Conservation (phyloP, 1,284 basidiomycete genomes). For the Ceratobasidium papillatum region DNA sequence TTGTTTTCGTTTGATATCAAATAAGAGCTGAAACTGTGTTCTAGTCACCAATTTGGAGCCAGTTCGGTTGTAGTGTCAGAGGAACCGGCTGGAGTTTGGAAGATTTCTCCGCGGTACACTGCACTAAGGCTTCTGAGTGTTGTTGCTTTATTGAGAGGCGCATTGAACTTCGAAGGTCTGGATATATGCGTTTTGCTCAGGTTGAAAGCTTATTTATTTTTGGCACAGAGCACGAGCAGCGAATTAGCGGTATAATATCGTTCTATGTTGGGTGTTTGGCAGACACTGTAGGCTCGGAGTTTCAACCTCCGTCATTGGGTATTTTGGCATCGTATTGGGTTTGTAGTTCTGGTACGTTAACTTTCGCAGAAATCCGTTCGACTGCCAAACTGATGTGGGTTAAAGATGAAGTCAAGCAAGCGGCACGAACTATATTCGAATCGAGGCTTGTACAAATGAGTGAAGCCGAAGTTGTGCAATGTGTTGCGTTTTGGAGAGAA, state of each 20-base stretch:
- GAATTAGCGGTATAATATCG: slow-evolving; percentile 73
- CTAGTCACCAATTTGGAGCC: slow-evolving; percentile 22
- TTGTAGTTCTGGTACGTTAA: slow-evolving; percentile 67
- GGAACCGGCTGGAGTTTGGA: slow-evolving; percentile 61
- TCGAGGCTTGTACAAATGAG: slow-evolving; percentile 71
- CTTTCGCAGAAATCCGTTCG: not conserved
- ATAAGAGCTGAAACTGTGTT: not conserved
- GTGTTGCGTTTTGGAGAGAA: slow-evolving; percentile 75
- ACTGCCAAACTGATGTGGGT: not conserved
- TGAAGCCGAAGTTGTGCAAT: slow-evolving; percentile 67
- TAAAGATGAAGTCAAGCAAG: slow-evolving; percentile 74
- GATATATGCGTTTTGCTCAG: not conserved
- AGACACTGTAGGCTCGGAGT: slow-evolving; percentile 64
- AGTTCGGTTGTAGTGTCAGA: slow-evolving; percentile 26
- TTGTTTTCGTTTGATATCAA: not conserved
- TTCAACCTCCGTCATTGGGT: slow-evolving; percentile 72
- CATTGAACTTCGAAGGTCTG: slow-evolving; percentile 76
- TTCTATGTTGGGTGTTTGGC: slow-evolving; percentile 80
- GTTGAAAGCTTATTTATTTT: not conserved
- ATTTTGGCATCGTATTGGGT: slow-evolving; percentile 80
- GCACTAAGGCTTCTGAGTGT: slow-evolving; percentile 75
- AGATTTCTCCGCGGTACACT: slow-evolving; percentile 71
- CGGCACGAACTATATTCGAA: slow-evolving; percentile 79
- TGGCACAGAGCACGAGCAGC: slow-evolving; percentile 66
- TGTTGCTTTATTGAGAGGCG: slow-evolving; percentile 70